Base-by-base conservation (phyloP, 1,139 yeast species). In the Nakaseomyces sp. region DNA sequence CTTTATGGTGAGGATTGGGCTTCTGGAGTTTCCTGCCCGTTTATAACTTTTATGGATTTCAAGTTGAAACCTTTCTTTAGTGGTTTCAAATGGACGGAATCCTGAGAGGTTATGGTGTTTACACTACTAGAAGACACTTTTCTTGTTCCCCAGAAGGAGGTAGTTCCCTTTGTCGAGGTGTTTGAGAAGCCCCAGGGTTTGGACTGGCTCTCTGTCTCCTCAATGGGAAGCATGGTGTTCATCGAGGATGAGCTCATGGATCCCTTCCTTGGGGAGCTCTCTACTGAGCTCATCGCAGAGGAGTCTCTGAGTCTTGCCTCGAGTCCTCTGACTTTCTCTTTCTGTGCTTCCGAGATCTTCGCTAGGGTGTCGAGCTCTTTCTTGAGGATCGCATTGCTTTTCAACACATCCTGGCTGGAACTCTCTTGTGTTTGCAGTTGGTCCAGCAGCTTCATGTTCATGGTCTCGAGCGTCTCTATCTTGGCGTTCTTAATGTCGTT, bases 351-450 rank as follows among this genome's bases (percentile, higher is more conserved):
- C 5, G 50, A 44, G 10, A 53, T 22, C 7, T 47, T 47, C 20
- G 43, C 41, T 43, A 47, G 44, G 19, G 47, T 42, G 15, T 48
- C 50, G 5, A 51, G 19, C 25, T 54, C 54, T 22, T 44, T 44
- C 33, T 48, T 47, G 28, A 54, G 35, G 10, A 46, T 29, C 5
- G 53, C 47, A 36, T 51, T 53, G 12, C 47, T 38, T 1, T 48
- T 44, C 10, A 53, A 33, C n/a, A 54, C 39, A 2, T 45, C 47
- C 37, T 47, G 44, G 20, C 51, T 42, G 17, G 51, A 45, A 29
- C 44, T 40, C 36, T 54, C 55, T 30, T 53, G 53, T 2, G 41
- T 29, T 16, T 53, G 48, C 18, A 54, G 44, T 42, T 54, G 58
- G 7, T 50, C 50, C 20, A 55, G 31, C n/a, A 55, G 46, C 28